phyloP scores from a whole-genome alignment of 345 rosid genomes.

The Syzygium jambos region DNA sequence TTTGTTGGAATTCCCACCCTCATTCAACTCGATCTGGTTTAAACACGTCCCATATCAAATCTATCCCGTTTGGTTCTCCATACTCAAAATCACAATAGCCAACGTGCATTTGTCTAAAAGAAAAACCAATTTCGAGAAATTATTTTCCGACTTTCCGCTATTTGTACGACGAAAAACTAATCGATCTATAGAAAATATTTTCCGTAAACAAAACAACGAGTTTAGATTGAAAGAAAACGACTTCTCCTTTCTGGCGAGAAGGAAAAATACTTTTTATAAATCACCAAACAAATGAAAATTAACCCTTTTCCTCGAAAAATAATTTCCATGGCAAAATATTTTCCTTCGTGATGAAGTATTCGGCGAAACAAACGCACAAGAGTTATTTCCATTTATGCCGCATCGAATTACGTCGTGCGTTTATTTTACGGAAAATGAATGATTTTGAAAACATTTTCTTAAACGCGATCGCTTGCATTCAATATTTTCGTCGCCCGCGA shows the following conservation, averaged over 20 bases:
- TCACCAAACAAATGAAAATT: neutral
- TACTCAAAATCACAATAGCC: neutral
- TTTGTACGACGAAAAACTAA: neutral
- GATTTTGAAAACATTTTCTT: fast-evolving
- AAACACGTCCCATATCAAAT: neutral
- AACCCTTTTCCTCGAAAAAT: fast-evolving
- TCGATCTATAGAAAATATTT: fast-evolving
- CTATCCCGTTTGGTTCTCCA: neutral
- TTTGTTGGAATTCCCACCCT: neutral
- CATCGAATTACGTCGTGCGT: neutral
- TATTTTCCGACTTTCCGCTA: fast-evolving
- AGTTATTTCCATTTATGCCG: fast-evolving
- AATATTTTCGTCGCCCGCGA: fast-evolving
- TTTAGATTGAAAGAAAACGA: fast-evolving
- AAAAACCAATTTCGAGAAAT: fast-evolving
- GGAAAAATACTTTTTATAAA: neutral
- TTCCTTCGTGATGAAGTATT: fast-evolving
- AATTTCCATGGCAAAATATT: fast-evolving
- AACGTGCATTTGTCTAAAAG: neutral
- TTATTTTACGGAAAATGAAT: fast-evolving
- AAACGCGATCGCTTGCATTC: fast-evolving
- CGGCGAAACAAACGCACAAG: fast-evolving
- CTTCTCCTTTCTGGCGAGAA: neutral
- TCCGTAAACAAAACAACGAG: neutral
- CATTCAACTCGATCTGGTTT: neutral